Conservation (phyloP, 345 rosid genomes). For the Gossypium turneri region DNA sequence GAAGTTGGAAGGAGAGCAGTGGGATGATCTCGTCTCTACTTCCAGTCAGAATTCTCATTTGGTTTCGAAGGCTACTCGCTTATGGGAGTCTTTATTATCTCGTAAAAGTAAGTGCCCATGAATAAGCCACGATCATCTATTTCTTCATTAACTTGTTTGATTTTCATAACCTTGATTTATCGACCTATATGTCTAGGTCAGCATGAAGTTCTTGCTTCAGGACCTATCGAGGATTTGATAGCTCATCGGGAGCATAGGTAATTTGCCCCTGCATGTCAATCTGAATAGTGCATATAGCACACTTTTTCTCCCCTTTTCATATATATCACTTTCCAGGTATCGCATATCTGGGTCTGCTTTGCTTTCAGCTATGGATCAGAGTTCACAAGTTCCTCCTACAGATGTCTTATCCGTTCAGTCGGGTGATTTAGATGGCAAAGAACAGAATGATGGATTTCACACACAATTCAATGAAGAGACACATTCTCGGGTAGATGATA, state of each 20-base stretch:
- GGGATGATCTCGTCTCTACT: constrained; percentile 97
- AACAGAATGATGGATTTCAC: constrained; percentile 54
- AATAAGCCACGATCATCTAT: background rate
- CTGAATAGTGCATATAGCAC: constrained; percentile 2
- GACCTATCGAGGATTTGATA: constrained; percentile 96
- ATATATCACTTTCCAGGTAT: constrained; percentile 53
- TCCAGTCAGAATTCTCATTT: constrained; percentile 95
- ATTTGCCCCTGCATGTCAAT: constrained; percentile 13
- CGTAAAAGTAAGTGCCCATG: constrained; percentile 63
- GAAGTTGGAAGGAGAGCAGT: constrained; percentile 91
- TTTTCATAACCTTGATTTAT: background rate
- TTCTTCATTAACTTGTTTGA: background rate
- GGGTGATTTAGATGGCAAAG: constrained; percentile 65
- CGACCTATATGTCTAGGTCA: constrained; percentile 50
- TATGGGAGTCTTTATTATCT: constrained; percentile 94
- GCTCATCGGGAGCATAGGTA: constrained; percentile 99
- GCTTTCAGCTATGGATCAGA: constrained; percentile 97
- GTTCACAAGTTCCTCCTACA: constrained; percentile 76
- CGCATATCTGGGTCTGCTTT: constrained; percentile 96
- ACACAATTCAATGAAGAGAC: constrained; percentile 56
- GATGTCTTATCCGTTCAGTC: constrained; percentile 57
- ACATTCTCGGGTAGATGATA: constrained; percentile 72
- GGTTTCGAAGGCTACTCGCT: constrained; percentile 82
- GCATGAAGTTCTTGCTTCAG: constrained; percentile 98
- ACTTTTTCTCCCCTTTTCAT: constrained; percentile 18